These are phyloP conservation scores for Fusarium oxysporum DNA, from an alignment of 2,329 filamentous ascomycete species.

Conservation along the genomic window DNA sequence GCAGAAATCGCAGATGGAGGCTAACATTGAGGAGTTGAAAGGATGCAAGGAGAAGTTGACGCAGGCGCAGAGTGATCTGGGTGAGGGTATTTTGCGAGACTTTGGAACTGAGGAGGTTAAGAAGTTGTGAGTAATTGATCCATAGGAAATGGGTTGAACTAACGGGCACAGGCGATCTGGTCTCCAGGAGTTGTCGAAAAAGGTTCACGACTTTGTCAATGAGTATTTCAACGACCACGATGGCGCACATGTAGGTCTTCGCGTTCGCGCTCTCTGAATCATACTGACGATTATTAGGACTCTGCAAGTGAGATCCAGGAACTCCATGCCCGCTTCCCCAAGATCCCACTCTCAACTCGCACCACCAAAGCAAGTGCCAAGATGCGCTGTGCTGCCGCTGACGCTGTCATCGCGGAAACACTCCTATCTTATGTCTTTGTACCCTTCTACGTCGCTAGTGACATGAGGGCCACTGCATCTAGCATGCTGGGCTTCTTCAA, in stretches of 20 bases:
- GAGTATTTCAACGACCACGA: conserved; percentile 46
- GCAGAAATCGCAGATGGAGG: conserved; percentile 42
- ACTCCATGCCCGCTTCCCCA: conserved; percentile 36
- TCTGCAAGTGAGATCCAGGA: conserved; percentile 42
- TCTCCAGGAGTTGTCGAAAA: conserved; percentile 39
- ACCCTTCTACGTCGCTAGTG: conserved; percentile 44
- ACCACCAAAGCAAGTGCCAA: conserved; percentile 38
- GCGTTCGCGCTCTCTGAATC: fast-evolving
- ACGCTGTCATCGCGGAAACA: conserved; percentile 42
- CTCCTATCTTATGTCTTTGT: conserved; percentile 45
- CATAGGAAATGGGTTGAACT: background rate
- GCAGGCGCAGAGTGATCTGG: conserved; percentile 40
- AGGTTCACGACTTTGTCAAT: conserved; percentile 41
- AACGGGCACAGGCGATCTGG: conserved; percentile 37
- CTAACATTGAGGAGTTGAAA: conserved; percentile 28
- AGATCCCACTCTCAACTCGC: conserved; percentile 41
- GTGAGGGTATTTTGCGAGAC: conserved; percentile 36
- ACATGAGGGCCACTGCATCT: conserved; percentile 25
- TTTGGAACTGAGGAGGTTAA: conserved; percentile 36
- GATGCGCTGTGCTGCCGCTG: conserved; percentile 47
- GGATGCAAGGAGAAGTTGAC: conserved; percentile 36
- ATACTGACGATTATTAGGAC: conserved; percentile 11
- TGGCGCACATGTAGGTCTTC: conserved; percentile 31
- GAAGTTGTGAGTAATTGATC: conserved; percentile 35
- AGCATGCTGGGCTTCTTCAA: conserved; percentile 42